Conservation (phyloP, 1,139 yeast genomes). For the Nematodospora anomalae region DNA sequence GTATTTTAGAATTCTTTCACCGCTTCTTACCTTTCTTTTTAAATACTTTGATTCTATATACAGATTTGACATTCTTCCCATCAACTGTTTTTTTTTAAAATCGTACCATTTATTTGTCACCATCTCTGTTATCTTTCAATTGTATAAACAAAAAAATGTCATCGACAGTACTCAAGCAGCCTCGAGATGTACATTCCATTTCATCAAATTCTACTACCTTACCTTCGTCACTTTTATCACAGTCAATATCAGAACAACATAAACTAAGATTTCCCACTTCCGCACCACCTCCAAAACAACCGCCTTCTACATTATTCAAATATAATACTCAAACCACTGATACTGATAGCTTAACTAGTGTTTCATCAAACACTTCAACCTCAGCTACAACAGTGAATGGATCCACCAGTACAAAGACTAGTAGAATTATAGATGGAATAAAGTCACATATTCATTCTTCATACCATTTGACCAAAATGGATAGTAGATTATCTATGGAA, state of each 20-base stretch:
- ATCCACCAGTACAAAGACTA: not conserved
- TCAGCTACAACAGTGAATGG: slow-evolving; percentile 3
- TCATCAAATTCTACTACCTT: no score
- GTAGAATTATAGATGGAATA: not conserved
- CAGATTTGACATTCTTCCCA: no score
- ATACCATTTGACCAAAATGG: slow-evolving; percentile 44
- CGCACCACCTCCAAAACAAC: not conserved
- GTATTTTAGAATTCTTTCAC: no score
- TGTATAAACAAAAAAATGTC: no score
- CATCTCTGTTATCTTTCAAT: no score
- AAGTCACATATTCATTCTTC: slow-evolving; percentile 10
- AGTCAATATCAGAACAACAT: not conserved
- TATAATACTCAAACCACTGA: slow-evolving; percentile 1
- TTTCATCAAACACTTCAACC: slow-evolving; percentile 5
- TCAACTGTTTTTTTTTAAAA: no score
- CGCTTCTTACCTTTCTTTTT: no score
- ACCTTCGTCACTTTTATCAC: not conserved
- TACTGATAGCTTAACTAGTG: slow-evolving; percentile 3
- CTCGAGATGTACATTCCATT: no score
- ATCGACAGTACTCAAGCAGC: no score
- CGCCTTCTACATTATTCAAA: not conserved
- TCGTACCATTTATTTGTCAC: no score
- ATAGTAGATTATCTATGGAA: slow-evolving; percentile 47
- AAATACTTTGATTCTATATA: no score
- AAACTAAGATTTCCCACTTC: not conserved